These are phyloP conservation scores for Sequoia sempervirens DNA, from an alignment of 75 land plant genomes.

Conservation along the genomic window DNA sequence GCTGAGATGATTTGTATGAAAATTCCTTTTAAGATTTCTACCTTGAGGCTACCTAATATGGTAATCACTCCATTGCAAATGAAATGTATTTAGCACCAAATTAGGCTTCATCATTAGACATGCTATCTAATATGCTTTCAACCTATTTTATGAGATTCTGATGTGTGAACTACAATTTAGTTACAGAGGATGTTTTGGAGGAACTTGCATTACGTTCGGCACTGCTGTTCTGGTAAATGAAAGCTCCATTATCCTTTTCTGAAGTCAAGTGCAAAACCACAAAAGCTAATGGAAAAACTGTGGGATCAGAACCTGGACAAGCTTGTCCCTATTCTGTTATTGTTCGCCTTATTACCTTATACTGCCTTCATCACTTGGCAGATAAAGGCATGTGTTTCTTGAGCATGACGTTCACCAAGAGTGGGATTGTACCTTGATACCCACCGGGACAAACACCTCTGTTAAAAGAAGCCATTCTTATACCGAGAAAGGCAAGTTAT, in stretches of 20 bases:
- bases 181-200: neutral
- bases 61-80: neutral
- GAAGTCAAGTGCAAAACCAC: neutral
- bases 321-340: neutral
- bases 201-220: neutral
- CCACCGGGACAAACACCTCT: neutral
- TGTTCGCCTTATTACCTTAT: neutral
- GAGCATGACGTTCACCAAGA: neutral
- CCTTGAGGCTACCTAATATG: neutral
- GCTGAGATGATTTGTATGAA: neutral
- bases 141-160: neutral
- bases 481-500: neutral
- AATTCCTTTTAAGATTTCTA: neutral
- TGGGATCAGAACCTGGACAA: no score
- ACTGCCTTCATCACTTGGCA: neutral
- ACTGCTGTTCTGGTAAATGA: neutral
- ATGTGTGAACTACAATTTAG: neutral
- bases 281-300: neutral
- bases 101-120: neutral
- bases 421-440: neutral
- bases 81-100: neutral
- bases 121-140: neutral
- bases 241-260: neutral
- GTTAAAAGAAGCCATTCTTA: neutral
- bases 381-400: neutral